A percentile compares a stretch with the other conserved stretches of the same genome.
phyloP scores from a whole-genome alignment of 805 yeast species.

The Metschnikowia chrysomelidarum region DNA sequence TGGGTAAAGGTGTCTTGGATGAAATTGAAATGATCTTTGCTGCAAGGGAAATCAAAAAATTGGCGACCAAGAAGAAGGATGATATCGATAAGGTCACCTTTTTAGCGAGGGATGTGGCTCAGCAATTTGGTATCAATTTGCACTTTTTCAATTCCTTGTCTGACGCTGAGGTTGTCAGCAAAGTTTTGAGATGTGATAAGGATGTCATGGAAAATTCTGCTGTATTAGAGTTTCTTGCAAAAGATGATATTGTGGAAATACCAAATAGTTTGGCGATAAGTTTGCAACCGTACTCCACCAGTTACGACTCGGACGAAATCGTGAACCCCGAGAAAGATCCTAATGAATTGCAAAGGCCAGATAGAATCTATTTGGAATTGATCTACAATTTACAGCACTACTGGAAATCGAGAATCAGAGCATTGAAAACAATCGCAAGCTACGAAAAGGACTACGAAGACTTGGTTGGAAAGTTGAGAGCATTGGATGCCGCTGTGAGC shows the following conservation, averaged over 20 bases:
- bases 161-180: conserved; percentile 66
- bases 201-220: conserved; percentile 68
- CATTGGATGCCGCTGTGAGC: conserved; percentile 58
- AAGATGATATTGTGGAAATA: conserved; percentile 71
- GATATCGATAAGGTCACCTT: conserved; percentile 51
- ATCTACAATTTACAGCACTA: conserved; percentile 82
- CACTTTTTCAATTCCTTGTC: conserved; percentile 66
- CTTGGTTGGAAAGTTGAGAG: conserved; percentile 60
- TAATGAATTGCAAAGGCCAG: conserved; percentile 78
- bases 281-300: conserved; percentile 77
- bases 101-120: conserved; percentile 75
- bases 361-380: conserved; percentile 76
- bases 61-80: conserved; percentile 41
- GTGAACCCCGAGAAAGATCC: conserved; percentile 60
- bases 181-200: conserved; percentile 71
- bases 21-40: conserved; percentile 63
- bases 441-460: conserved; percentile 80
- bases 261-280: conserved; percentile 68
- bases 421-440: conserved; percentile 64
- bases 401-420: conserved; percentile 91
- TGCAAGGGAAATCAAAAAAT: conserved; percentile 50
- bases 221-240: conserved; percentile 80
- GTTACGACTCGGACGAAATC: conserved; percentile 47
- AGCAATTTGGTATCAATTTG: conserved; percentile 91
- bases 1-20: conserved; percentile 59